Evolutionary conservation across 331 rosid species (phyloP).

Genomic region (Malus hybrid): DNA sequence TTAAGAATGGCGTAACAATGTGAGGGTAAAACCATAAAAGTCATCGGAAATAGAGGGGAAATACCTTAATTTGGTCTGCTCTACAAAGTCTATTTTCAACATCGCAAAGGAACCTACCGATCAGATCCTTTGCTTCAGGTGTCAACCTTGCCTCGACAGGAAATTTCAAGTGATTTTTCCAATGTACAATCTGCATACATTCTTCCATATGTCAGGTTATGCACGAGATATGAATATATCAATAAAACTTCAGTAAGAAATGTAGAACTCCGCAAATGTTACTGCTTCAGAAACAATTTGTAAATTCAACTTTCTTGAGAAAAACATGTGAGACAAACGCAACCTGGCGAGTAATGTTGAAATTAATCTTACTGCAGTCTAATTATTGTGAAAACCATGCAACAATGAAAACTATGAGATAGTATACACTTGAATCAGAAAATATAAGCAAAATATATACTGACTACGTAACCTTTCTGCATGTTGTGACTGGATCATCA

Average conservation of each 20-base stretch:
- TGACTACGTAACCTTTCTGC: constrained; percentile 65
- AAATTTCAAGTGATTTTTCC: constrained; percentile 49
- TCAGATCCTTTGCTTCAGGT: constrained; percentile 45
- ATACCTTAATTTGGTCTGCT: constrained; percentile 37
- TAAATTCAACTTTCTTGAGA: too few species aligned
- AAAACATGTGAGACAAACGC: too few species aligned
- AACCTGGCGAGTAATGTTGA: too few species aligned
- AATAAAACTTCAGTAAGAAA: not conserved
- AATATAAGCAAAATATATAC: not conserved
- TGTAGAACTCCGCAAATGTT: too few species aligned
- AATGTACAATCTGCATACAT: constrained; percentile 31
- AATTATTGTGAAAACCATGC: too few species aligned
- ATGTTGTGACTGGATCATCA: constrained; percentile 88
- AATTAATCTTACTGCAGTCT: too few species aligned
- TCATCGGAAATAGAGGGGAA: not conserved
- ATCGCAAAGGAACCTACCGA: constrained; percentile 41
- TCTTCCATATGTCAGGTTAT: not conserved
- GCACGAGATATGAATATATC: not conserved
- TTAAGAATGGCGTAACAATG: not conserved
- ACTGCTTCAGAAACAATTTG: too few species aligned
- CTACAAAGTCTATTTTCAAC: constrained; percentile 40
- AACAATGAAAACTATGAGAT: too few species aligned
- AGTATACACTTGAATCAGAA: not conserved
- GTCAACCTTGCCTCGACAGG: constrained; percentile 36
- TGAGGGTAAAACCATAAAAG: not conserved